A percentile compares a stretch with the other conserved stretches of the same genome.
These are phyloP conservation scores for Hypoxylon sp. DNA, from an alignment of 2,329 filamentous ascomycete species.

Conservation along the genomic window DNA sequence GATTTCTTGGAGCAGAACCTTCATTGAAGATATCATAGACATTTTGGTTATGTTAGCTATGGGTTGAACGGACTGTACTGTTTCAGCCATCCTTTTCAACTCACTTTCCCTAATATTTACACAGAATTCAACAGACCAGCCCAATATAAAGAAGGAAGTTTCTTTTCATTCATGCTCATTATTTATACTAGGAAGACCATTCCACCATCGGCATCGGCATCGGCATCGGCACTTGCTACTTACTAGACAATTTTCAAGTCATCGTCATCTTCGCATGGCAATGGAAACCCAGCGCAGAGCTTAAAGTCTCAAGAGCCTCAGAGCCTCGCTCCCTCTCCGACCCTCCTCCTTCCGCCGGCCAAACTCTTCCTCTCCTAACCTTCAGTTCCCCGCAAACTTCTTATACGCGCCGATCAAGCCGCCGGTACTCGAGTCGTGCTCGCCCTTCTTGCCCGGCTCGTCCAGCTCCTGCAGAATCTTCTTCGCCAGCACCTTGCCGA, in stretches of 20 bases:
- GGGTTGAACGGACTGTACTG: no score
- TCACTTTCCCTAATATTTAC: no score
- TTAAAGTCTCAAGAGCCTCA: slow-evolving; percentile 23
- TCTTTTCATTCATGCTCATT: background rate
- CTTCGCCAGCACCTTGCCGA: slow-evolving; percentile 96
- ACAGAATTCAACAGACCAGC: background rate
- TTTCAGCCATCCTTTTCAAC: no score
- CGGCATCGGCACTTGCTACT: no score
- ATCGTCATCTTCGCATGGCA: background rate
- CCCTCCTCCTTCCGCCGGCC: no score
- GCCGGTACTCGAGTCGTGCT: slow-evolving; percentile 88
- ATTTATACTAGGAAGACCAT: background rate
- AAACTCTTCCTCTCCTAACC: no score
- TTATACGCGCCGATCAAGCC: slow-evolving; percentile 94
- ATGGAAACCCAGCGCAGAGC: no score
- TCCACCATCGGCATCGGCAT: background rate
- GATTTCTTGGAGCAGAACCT: no score
- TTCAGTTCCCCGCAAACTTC: slow-evolving; percentile 70
- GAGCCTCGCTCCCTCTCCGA: slow-evolving; percentile 31
- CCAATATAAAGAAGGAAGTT: background rate
- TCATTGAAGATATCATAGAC: no score
- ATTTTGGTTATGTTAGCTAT: no score
- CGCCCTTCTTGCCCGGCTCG: slow-evolving; percentile 73
- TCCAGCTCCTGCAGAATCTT: slow-evolving; percentile 90
- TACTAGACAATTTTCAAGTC: background rate